Base-by-base conservation (phyloP, 768 basidiomycete species). In the Boletus patriciae region DNA sequence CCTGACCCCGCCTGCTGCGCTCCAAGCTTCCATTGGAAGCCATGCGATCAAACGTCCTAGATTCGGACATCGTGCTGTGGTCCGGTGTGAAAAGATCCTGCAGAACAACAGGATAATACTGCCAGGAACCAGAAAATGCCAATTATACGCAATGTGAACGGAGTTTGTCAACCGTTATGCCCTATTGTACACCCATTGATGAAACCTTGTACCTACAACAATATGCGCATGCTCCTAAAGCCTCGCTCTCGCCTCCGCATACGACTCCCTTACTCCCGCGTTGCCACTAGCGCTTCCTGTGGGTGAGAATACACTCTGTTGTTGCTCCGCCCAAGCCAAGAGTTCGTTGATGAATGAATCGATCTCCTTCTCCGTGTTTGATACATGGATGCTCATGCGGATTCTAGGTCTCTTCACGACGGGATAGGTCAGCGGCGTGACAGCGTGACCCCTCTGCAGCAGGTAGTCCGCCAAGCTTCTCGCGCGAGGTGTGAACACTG, bases 331-430 rank as follows among this genome's bases (percentile, higher is more conserved):
- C 65, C 65, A 66, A 19, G 23, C 19, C 23, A 64, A 2, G 15
- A 66, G 36, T 16, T 57, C 50, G 12, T 46, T 9, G 29, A 59
- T 8, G 12, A 66, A 48, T 0, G 43, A 12, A 40, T 66, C 51
- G 6, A 66, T 64, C 21, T 64, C 53, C 51, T 27, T 43, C 38
- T 61, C 65, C 19, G 62, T 67, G 43, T 62, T 67, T 6, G 50
- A 25, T 8, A 46, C 62, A 31, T 64, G 65, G 9, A 67, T 48
- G 31, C 50, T 57, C 44, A 67, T 21, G 23, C 59, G 65, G 16
- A 66, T 57, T 16, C 62, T 38, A 1, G 65, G 57, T 29, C n/a
- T 51, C 8, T 34, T 66, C 19, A 64, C 65, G 6, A 55, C 27
- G 8, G 65, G 62, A 34, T 48, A 48, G 0, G 65, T 66, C 6